Conservation (phyloP, 495 filamentous ascomycete species). For the Aspergillus incahuasiensis region DNA sequence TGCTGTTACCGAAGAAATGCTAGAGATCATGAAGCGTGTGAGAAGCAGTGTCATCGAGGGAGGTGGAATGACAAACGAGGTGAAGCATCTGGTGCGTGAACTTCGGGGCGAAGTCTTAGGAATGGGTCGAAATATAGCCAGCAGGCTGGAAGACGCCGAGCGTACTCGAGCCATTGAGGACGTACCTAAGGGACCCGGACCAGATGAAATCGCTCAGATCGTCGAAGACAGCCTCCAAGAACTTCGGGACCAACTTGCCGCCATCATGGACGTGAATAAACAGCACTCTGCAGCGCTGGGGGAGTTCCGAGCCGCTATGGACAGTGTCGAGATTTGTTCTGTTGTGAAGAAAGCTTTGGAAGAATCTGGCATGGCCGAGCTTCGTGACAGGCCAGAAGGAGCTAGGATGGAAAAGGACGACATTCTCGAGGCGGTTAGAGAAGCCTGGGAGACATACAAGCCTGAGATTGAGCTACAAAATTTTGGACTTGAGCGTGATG, state of each 20-base stretch:
- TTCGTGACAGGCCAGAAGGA: slow-evolving; percentile 31
- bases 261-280: slow-evolving; percentile 67
- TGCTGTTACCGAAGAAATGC: slow-evolving; percentile 60
- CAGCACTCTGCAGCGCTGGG: slow-evolving; percentile 55
- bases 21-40: slow-evolving; percentile 72
- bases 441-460: slow-evolving; percentile 87
- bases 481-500: slow-evolving; percentile 81
- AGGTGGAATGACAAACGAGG: slow-evolving; percentile 80
- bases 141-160: slow-evolving; percentile 70
- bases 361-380: slow-evolving; percentile 48
- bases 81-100: slow-evolving; percentile 84
- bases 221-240: slow-evolving; percentile 75
- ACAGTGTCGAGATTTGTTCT: slow-evolving; percentile 75
- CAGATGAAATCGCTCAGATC: slow-evolving; percentile 70
- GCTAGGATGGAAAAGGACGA: slow-evolving; percentile 64
- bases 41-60: slow-evolving; percentile 83
- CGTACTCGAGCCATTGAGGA: slow-evolving; percentile 36
- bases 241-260: slow-evolving; percentile 74
- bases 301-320: slow-evolving; percentile 51
- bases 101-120: slow-evolving; percentile 87
- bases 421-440: slow-evolving; percentile 76
- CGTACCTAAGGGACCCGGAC: slow-evolving; percentile 45
- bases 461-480: slow-evolving; percentile 87
- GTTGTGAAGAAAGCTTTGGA: slow-evolving; percentile 73
- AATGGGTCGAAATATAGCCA: slow-evolving; percentile 83